phyloP scores from a whole-genome alignment of 371 early-diverging fungal genomes.

The Coemansia sp. region DNA sequence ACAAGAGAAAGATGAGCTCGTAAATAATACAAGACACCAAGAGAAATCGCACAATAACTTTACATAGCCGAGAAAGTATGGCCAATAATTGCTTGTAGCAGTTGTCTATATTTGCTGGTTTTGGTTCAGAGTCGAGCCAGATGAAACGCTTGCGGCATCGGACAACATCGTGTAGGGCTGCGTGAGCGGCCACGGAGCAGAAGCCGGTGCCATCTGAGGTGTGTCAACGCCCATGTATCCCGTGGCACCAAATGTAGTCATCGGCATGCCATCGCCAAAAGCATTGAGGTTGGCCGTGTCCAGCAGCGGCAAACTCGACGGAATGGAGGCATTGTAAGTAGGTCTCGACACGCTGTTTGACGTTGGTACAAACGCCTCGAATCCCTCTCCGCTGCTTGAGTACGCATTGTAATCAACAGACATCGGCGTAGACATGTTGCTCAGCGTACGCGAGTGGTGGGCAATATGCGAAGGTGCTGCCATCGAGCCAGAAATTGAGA shows the following conservation, averaged over 20 bases:
- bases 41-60: slow-evolving; percentile 5
- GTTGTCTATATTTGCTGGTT: slow-evolving; percentile 7
- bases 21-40: background rate
- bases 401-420: slow-evolving; percentile 23
- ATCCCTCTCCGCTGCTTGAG: slow-evolving; percentile 10
- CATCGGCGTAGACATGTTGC: slow-evolving; percentile 26
- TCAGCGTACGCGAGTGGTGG: slow-evolving; percentile 40
- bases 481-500: slow-evolving; percentile 8
- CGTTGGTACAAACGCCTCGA: slow-evolving; percentile 13
- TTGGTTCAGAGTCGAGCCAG: background rate
- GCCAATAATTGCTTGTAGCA: slow-evolving; percentile 1
- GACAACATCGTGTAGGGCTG: slow-evolving; percentile 20
- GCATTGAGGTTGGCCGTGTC: slow-evolving; percentile 29
- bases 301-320: slow-evolving; percentile 29
- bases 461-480: slow-evolving; percentile 4
- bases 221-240: slow-evolving; percentile 32
- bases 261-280: slow-evolving; percentile 20
- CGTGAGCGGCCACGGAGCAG: slow-evolving; percentile 25
- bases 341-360: background rate
- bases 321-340: background rate
- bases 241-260: slow-evolving; percentile 20
- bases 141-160: background rate
- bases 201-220: slow-evolving; percentile 2
- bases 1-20: background rate
- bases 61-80: background rate